These are phyloP conservation scores for Venturia pyrina DNA, from an alignment of 2,329 filamentous ascomycete species.

Conservation along the genomic window DNA sequence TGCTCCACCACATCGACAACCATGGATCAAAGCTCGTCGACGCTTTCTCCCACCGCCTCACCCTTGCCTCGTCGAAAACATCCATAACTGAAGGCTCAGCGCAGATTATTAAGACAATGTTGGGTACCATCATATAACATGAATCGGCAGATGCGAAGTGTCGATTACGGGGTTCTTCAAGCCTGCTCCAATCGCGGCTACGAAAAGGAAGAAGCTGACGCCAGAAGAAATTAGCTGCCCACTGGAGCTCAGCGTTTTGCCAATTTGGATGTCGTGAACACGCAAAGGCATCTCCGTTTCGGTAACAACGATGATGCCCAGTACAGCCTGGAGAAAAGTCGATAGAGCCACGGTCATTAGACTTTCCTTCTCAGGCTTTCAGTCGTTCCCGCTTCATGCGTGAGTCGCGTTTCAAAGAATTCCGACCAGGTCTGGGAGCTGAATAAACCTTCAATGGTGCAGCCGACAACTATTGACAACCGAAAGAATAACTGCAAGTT, in stretches of 20 bases:
- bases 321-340: not conserved
- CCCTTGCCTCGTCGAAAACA: too few species aligned
- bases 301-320: too few species aligned
- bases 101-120: too few species aligned
- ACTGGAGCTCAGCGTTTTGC: not conserved
- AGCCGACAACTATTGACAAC: not conserved
- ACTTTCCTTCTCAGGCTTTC: not conserved
- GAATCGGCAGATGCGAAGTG: too few species aligned
- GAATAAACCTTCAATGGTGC: not conserved
- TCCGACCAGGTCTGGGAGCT: not conserved
- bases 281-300: not conserved
- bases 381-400: not conserved
- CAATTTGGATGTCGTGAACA: not conserved
- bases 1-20: too few species aligned
- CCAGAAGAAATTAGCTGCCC: not conserved
- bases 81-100: too few species aligned
- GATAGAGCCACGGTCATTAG: not conserved
- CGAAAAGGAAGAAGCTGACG: not conserved
- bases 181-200: too few species aligned
- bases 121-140: too few species aligned
- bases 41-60: too few species aligned
- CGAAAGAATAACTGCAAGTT: not conserved
- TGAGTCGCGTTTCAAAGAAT: not conserved
- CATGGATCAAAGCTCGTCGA: too few species aligned
- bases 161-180: too few species aligned